Evolutionary conservation across 768 basidiomycete genomes (phyloP), one percentile per base, ranked within the genome.

Genomic region (Collybia mongolica): DNA sequence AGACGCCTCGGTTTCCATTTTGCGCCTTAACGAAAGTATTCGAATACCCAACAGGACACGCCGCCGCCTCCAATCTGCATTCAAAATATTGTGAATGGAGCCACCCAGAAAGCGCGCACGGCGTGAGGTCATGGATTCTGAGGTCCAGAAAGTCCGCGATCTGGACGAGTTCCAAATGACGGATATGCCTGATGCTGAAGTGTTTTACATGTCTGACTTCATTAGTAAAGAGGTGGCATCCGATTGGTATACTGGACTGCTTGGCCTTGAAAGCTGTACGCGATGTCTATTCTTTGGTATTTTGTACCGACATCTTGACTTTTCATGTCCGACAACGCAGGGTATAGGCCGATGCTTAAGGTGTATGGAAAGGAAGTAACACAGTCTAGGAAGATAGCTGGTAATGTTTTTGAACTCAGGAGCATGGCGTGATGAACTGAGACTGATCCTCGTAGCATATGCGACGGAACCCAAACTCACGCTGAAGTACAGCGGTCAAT

Each of bases 311-410:
- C n/a, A n/a, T n/a, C n/a, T n/a, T 23, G 28, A 20, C 37, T 9
- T 3, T 39, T 40, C 36, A 40, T 5, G 44, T 17, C 38, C 3
- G 17, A 5, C 2, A 38, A 55, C n/a, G 12, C 19, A 67, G 65
- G 65, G 66, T 65, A 68, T 51, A 57, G 58, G 46, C 66, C 66
- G 2, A 65, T 50, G 39, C 46, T 66, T 39, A 68, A 66, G 45
- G 39, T 68, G 17, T 68, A 54, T 38, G 66, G 66, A 9, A 56
- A 54, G 15, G 62, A 62, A 28, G 50, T 61, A 6, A 53, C 41
- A 1, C 66, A 68, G 32, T 68, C 66, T 14, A 51, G 66, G 39
- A 68, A 68, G 52, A 66, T 68, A 22, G 63, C 66, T 37, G 65
- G 66, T 65, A n/a, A 22, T n/a, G 52, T 52, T 28, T n/a, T 17